Evolutionary conservation across 176 grass and related monocot species (phyloP).

Genomic region (Aegilops bicornis): DNA sequence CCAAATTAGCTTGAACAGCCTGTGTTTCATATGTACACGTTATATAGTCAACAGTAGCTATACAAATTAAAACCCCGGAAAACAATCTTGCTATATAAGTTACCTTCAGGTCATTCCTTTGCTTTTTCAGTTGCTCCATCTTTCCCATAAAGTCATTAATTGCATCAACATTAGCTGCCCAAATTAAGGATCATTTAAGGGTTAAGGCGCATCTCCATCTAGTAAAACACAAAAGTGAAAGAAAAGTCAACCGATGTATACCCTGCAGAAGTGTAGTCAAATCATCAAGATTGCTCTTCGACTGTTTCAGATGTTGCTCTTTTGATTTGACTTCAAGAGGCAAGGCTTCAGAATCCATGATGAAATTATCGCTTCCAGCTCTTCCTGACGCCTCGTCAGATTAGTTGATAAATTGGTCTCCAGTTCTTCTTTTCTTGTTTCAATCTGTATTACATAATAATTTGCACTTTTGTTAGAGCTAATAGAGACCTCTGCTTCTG

Average conservation of each 20-base stretch:
- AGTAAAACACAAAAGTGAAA: neutral
- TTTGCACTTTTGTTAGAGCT: neutral
- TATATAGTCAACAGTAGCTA: no score
- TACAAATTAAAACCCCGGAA: neutral
- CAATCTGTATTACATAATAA: conserved; percentile 46
- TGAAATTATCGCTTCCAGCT: conserved; percentile 82
- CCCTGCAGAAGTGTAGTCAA: conserved; percentile 67
- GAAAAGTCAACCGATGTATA: conserved; percentile 8
- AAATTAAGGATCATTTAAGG: conserved; percentile 13
- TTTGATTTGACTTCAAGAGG: conserved; percentile 59
- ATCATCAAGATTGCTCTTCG: conserved; percentile 66
- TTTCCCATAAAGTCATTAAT: conserved; percentile 58
- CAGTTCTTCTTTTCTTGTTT: conserved; percentile 91
- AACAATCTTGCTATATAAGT: neutral
- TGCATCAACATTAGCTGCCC: conserved; percentile 52
- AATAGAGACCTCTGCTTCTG: neutral
- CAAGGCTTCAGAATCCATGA: conserved; percentile 71
- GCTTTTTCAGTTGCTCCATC: conserved; percentile 57
- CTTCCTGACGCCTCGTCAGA: conserved; percentile 79
- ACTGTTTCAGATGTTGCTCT: conserved; percentile 64
- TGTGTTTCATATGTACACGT: conserved; percentile 34
- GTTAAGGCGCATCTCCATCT: neutral
- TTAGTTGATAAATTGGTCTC: conserved; percentile 92
- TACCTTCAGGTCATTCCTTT: conserved; percentile 76
- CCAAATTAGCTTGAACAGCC: conserved; percentile 63